Percentiles rank a stretch among this genome's conserved stretches.
These are phyloP conservation scores for Globisporangium uncinulatum DNA, from an alignment of 352 stramenopile species.

Conservation along the genomic window DNA sequence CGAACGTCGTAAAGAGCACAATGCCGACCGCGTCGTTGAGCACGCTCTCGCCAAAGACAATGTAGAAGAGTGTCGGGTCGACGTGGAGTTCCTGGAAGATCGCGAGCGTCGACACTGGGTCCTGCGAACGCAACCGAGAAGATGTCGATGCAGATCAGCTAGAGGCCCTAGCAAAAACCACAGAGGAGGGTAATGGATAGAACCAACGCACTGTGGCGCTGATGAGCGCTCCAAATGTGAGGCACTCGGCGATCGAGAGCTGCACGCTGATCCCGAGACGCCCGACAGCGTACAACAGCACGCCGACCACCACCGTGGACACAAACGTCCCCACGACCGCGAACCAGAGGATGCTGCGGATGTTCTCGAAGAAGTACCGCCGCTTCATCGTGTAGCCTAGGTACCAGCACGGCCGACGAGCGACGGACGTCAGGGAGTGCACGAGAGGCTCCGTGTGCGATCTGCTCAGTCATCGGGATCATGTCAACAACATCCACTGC, in stretches of 20 bases:
- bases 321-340: constrained; percentile 88
- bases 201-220: constrained; percentile 52
- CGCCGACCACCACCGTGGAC: constrained; percentile 79
- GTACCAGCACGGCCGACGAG: too few relatives aligned
- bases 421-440: neutral
- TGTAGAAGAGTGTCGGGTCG: constrained; percentile 91
- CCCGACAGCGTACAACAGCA: constrained; percentile 69
- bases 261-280: constrained; percentile 52
- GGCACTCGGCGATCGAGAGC: constrained; percentile 81
- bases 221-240: constrained; percentile 92
- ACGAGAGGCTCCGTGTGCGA: neutral
- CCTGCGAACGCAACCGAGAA: constrained; percentile 13
- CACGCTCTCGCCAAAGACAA: constrained; percentile 94
- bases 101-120: constrained; percentile 89
- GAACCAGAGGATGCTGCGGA: constrained; percentile 86
- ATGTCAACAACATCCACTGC: neutral
- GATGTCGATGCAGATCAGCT: too few relatives aligned
- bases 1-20: constrained; percentile 90
- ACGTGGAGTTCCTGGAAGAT: constrained; percentile 88
- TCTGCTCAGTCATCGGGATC: neutral
- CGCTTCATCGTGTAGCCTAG: constrained; percentile 86
- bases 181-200: neutral
- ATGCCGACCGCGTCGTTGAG: constrained; percentile 93
- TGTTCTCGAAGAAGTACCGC: constrained; percentile 90
- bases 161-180: neutral